Percentiles rank a stretch among this genome's conserved stretches.
These are phyloP conservation scores for Serendipita indica DNA, from an alignment of 768 basidiomycete genomes.

Conservation along the genomic window DNA sequence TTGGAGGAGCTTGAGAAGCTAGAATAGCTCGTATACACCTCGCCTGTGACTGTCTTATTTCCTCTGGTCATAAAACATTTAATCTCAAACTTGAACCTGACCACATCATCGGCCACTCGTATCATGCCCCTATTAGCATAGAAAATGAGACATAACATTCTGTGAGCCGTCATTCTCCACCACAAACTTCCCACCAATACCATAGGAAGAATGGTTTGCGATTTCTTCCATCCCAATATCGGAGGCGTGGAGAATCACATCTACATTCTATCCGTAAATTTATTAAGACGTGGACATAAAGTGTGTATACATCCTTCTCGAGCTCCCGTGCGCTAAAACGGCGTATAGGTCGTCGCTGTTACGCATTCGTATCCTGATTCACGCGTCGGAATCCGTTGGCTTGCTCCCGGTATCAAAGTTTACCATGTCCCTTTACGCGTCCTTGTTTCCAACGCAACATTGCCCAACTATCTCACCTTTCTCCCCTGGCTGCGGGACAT, in stretches of 20 bases:
- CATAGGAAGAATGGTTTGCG: conserved; percentile 91
- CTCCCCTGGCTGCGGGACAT: conserved; percentile 86
- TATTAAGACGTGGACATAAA: conserved; percentile 74
- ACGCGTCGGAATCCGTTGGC: conserved; percentile 80
- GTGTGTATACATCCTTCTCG: conserved; percentile 26
- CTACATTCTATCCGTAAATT: conserved; percentile 75
- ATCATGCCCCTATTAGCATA: too few species aligned
- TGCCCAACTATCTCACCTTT: conserved; percentile 88
- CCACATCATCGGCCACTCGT: too few species aligned
- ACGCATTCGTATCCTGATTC: conserved; percentile 82
- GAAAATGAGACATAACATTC: too few species aligned
- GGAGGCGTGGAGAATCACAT: conserved; percentile 97
- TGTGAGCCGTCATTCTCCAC: too few species aligned
- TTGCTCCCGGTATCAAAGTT: conserved; percentile 75
- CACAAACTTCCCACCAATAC: too few species aligned
- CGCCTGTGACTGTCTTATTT: neutral
- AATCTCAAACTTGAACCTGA: too few species aligned
- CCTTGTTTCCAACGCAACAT: conserved; percentile 80
- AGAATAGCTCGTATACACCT: conserved; percentile 42
- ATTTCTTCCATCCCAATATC: conserved; percentile 89
- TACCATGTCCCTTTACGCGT: conserved; percentile 87
- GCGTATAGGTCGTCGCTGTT: conserved; percentile 73
- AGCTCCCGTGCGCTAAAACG: neutral
- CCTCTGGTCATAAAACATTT: neutral
- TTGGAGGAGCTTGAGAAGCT: conserved; percentile 88